A percentile compares a stretch with the other conserved stretches of the same genome.
phyloP scores from a whole-genome alignment of 495 filamentous ascomycete species.

The Penicillium canescens region DNA sequence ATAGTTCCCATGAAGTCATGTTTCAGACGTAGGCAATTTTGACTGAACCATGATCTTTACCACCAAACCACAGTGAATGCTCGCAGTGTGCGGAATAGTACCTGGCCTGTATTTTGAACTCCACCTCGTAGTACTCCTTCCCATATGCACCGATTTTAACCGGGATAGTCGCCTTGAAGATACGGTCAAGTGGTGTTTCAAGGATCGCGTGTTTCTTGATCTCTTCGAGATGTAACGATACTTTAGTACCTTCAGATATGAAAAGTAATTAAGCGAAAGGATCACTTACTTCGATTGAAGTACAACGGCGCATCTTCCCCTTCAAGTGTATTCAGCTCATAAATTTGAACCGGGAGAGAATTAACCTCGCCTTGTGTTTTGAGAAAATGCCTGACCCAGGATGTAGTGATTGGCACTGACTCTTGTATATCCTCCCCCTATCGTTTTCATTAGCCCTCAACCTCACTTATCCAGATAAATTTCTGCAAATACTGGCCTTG shows the following conservation, averaged over 20 bases:
- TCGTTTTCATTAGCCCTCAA: neutral
- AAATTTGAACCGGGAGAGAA: conserved; percentile 10
- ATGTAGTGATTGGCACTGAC: conserved; percentile 12
- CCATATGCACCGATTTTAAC: conserved; percentile 18
- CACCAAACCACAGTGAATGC: conserved; percentile 24
- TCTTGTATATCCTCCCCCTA: conserved; percentile 26
- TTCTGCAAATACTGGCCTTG: conserved; percentile 16
- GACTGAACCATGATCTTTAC: conserved; percentile 24
- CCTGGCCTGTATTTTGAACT: conserved; percentile 23
- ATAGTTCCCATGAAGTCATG: neutral
- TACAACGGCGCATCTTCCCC: conserved; percentile 8
- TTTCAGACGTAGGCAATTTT: conserved; percentile 27
- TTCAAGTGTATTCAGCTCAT: conserved; percentile 8
- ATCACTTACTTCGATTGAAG: conserved; percentile 11
- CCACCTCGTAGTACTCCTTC: conserved; percentile 19
- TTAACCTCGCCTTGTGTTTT: conserved; percentile 11
- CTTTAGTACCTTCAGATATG: neutral
- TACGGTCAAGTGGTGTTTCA: neutral
- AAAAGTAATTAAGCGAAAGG: too few species aligned
- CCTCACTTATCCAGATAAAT: neutral
- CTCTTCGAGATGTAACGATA: neutral
- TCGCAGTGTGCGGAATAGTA: conserved; percentile 28
- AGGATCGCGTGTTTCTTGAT: conserved; percentile 15
- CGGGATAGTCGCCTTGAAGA: conserved; percentile 1
- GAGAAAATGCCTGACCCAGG: conserved; percentile 7